Evolutionary conservation across 2,329 filamentous ascomycete genomes (phyloP), one percentile per base, ranked within the genome.

Genomic region (Monilinia fructigena): DNA sequence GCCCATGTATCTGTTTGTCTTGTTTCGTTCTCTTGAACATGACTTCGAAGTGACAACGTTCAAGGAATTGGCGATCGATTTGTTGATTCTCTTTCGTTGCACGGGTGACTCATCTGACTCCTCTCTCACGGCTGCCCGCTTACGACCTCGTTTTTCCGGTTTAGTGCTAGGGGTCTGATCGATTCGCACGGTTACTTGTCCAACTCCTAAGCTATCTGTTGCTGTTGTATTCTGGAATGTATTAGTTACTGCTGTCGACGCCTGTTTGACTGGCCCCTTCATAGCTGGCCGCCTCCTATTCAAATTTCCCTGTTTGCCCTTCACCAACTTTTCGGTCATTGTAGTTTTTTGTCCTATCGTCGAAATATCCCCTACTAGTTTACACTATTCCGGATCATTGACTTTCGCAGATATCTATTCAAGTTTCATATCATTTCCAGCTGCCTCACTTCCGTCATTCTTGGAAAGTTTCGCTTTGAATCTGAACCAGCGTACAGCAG

Each of bases 11-110:
- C 50, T 38, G 31, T 40, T 50, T 40, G n/a, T 16, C 3, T 59
- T 61, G 5, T 14, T 20, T 16, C 14, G 20, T 38, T 14, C 20
- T 4, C 58, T n/a, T 16, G 4, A 8, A 38, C n/a, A 4, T 4
- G 31, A 45, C 26, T 61, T 61, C 2, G 58, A 61, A 50, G 28
- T 50, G 20, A n/a, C 16, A 38, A 45, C n/a, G 18, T 61, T 61
- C 58, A 50, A 61, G 16, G 58, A 40, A 2, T 3, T 4, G 14
- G n/a, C 31, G n/a, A 50, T 61, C 58, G 28, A 26, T 35, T 40
- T 61, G 1, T 61, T 23, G 14, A 7, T 14, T 50, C 7, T 61
- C 28, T 20, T 50, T n/a, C 45, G 58, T 4, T 50, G 58, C 5
- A 31, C n/a, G 20, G 45, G 31, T 50, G n/a, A 31, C 58, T 50